Conservation (phyloP, 1,139 yeast genomes). For the Lodderomyces beijingensis region DNA sequence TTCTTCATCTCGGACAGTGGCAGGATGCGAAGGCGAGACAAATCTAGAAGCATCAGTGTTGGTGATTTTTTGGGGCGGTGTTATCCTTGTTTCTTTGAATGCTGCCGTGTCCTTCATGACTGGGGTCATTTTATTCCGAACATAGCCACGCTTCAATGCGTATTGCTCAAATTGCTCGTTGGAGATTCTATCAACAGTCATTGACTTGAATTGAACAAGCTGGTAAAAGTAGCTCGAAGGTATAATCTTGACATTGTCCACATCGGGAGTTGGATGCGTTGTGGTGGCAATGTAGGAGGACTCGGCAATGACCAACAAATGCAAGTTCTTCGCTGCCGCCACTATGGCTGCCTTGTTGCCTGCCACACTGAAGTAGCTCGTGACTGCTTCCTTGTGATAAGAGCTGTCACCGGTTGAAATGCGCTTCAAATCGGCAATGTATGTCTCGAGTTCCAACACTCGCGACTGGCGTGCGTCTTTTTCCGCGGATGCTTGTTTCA, state of each 20-base stretch:
- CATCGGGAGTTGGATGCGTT: constrained; percentile 50
- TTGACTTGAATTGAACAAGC: constrained; percentile 40
- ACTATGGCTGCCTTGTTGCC: neutral
- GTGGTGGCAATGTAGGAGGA: constrained; percentile 58
- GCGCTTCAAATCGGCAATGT: neutral
- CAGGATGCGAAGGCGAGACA: neutral
- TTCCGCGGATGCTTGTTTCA: constrained; percentile 31
- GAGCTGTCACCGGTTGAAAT: neutral
- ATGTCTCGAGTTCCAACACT: neutral
- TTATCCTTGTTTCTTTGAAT: constrained; percentile 1
- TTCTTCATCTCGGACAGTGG: neutral
- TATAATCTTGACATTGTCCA: constrained; percentile 55
- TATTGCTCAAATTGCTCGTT: constrained; percentile 43
- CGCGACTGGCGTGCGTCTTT: constrained; percentile 22
- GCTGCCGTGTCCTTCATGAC: constrained; percentile 11
- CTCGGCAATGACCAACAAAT: constrained; percentile 52
- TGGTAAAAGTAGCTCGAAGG: constrained; percentile 63
- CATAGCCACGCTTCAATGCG: constrained; percentile 48
- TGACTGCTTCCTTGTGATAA: neutral
- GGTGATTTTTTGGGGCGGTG: neutral
- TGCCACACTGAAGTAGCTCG: neutral
- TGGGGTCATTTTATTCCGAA: constrained; percentile 11
- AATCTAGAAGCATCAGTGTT: neutral
- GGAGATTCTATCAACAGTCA: constrained; percentile 41
- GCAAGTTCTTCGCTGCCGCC: constrained; percentile 15